Conservation (phyloP, 768 basidiomycete genomes). For the Suillus bovinus region DNA sequence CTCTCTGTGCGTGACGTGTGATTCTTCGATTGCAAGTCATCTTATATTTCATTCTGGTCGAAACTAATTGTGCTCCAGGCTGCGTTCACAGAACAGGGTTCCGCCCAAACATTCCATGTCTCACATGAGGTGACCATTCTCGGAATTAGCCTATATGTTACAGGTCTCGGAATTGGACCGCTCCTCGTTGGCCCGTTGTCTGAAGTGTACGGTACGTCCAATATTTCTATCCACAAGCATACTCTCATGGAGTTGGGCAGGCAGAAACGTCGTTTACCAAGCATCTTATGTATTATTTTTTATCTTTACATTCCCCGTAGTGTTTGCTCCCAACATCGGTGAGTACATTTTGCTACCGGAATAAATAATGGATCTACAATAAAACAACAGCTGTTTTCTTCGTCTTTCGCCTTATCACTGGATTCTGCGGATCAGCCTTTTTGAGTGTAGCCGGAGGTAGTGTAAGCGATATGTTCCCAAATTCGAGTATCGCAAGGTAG, state of each 20-base stretch:
- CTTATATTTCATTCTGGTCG: not conserved
- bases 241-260: slow-evolving; percentile 31
- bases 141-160: slow-evolving; percentile 46
- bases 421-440: slow-evolving; percentile 58
- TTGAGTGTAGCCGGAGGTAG: slow-evolving; percentile 62
- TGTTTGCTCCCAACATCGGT: slow-evolving; percentile 71
- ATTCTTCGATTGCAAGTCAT: slow-evolving; percentile 54
- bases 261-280: slow-evolving; percentile 63
- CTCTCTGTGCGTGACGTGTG: slow-evolving; percentile 52
- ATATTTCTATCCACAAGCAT: not conserved
- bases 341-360: not conserved
- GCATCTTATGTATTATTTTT: slow-evolving; percentile 62
- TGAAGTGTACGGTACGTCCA: slow-evolving; percentile 33
- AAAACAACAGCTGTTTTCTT: slow-evolving; percentile 52
- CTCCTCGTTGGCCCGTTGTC: slow-evolving; percentile 43
- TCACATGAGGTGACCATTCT: slow-evolving; percentile 53
- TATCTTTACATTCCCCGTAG: slow-evolving; percentile 66
- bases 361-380: not conserved
- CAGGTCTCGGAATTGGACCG: slow-evolving; percentile 37
- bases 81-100: slow-evolving; percentile 60
- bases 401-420: slow-evolving; percentile 58
- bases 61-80: slow-evolving; percentile 38
- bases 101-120: slow-evolving; percentile 53
- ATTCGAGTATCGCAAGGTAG: slow-evolving; percentile 59
- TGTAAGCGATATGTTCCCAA: slow-evolving; percentile 56